Percentiles rank a stretch among this genome's conserved stretches.
phyloP scores from a whole-genome alignment of 1,284 basidiomycete species.

The Malassezia equina region DNA sequence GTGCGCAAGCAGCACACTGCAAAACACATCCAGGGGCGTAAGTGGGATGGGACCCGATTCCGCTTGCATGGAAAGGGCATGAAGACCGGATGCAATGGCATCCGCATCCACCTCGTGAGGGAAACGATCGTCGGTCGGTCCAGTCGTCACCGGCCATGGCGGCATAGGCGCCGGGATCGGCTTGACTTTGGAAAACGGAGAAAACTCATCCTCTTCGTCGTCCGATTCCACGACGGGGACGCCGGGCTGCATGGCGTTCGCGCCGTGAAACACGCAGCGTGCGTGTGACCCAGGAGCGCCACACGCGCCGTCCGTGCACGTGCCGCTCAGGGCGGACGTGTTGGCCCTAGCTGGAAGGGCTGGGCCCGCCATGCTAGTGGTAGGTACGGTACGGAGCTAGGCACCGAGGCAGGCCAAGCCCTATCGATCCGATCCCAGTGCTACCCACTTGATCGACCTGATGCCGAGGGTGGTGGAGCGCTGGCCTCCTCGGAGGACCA shows the following conservation, averaged over 20 bases:
- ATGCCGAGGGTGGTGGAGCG: no score
- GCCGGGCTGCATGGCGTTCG: background rate
- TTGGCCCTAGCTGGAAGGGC: no score
- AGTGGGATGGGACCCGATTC: background rate
- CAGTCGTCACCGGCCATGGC: background rate
- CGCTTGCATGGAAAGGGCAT: background rate
- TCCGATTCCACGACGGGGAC: slow-evolving; percentile 47
- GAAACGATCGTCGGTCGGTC: background rate
- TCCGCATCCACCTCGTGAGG: background rate
- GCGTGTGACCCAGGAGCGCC: background rate
- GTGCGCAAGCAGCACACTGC: slow-evolving; percentile 6
- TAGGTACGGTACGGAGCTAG: no score
- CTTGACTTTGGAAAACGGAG: slow-evolving; percentile 50
- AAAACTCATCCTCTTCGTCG: slow-evolving; percentile 55
- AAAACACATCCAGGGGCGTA: slow-evolving; percentile 14
- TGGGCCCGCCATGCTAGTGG: no score
- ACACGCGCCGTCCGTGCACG: slow-evolving; percentile 20
- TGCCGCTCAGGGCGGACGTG: slow-evolving; percentile 2
- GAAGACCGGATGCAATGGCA: background rate
- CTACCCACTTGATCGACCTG: no score
- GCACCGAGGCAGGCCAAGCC: no score
- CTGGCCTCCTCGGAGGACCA: no score
- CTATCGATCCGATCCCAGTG: no score
- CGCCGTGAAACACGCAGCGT: background rate
- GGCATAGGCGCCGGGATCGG: background rate